These are phyloP conservation scores for Metschnikowia aberdeeniae DNA, from an alignment of 805 yeast species.

Conservation along the genomic window DNA sequence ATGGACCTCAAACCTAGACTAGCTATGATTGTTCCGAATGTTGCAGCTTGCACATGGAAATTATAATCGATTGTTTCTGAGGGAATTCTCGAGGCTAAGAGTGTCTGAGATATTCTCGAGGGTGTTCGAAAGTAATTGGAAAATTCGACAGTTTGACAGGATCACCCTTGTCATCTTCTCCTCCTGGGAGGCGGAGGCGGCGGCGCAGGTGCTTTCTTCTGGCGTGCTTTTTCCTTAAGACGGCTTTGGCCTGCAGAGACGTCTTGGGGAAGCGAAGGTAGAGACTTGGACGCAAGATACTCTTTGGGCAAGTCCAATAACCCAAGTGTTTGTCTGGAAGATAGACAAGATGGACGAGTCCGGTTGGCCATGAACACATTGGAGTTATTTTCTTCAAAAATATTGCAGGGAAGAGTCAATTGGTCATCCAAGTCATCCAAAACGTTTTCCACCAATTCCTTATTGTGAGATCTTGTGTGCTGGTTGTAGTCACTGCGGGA, in stretches of 20 bases:
- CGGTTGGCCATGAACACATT: conserved; percentile 23
- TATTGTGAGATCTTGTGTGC: conserved; percentile 30
- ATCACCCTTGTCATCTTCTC: conserved; percentile 6
- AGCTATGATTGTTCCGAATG: too few species aligned
- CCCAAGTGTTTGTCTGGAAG: conserved; percentile 9
- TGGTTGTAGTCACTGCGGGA: conserved; percentile 33
- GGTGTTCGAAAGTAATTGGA: too few species aligned
- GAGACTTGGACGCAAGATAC: conserved; percentile 22
- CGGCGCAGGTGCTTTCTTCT: conserved; percentile 39
- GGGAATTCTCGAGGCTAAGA: too few species aligned
- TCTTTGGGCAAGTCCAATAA: conserved; percentile 34
- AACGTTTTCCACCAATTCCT: conserved; percentile 1
- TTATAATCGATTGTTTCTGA: too few species aligned
- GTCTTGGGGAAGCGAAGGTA: conserved; percentile 16
- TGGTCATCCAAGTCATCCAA: neutral
- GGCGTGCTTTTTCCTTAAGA: conserved; percentile 25
- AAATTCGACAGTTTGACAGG: too few species aligned
- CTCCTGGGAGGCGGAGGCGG: conserved; percentile 27
- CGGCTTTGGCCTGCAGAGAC: conserved; percentile 9
- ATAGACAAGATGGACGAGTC: neutral
- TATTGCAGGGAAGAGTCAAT: neutral
- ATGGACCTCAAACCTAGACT: too few species aligned
- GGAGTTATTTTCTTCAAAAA: conserved; percentile 23
- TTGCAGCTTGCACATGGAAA: too few species aligned
- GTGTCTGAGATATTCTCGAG: too few species aligned